Evolutionary conservation across 2,329 filamentous ascomycete species (phyloP), one percentile per base, ranked within the genome.

Genomic region (Cadophora sp.): DNA sequence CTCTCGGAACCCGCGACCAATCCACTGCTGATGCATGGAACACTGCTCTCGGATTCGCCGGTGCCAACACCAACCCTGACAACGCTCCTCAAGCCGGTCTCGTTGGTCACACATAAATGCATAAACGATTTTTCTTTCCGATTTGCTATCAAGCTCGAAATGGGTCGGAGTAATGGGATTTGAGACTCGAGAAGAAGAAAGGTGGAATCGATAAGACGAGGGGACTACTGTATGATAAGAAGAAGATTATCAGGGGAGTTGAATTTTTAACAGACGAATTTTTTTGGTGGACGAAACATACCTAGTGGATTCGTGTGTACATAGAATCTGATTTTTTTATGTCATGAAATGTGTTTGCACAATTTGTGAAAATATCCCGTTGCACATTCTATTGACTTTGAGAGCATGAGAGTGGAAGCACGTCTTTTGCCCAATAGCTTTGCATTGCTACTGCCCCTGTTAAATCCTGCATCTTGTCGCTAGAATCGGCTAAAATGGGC

Each of bases 1-100:
- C 83, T 1, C 76, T 84, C 8, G 83, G 82, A 2, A 84, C 83
- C 27, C 80, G 79, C 70, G 82, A 85, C 72, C 79, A 78, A 24
- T 78, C 76, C 18, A 85, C 83, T 2, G 84, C 83, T 3, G 77
- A 82, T 70, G 80, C 81, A 0, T 87, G 73, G 74, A 77, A 76
- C 58, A 69, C 72, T 1, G 68, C 77, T 16, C 71, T 81, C 33
- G 80, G 79, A 11, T 81, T 81, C 45, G 73, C 64, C 22, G 74
- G 72, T 2, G 59, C 73, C 22, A 68, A 68, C 59, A 74, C 70
- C 11, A 76, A 76, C 63, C 74, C 74, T n/a, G 74, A 76, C 63
- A 72, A 74, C 45, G 75, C 74, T 39, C 73, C 75, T 58, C 68
- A 73, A 50, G 55, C 71, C 48, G 74, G 75, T 1, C 65, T 76